phyloP scores from a whole-genome alignment of 805 yeast species.

The Candida boleticola region DNA sequence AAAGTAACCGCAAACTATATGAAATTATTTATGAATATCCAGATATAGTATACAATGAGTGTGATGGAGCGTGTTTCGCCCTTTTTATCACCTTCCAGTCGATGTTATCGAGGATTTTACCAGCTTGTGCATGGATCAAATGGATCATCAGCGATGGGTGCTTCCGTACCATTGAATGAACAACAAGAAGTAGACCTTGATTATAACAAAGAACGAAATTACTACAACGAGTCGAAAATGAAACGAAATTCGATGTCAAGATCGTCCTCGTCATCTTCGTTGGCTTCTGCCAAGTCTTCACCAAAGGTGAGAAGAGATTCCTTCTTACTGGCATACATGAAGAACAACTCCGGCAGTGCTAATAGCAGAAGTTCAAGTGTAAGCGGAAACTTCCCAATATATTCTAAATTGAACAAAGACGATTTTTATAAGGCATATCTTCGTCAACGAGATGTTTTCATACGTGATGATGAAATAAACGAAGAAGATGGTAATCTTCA shows the following conservation, averaged over 20 bases:
- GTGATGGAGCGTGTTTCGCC: conserved; percentile 7
- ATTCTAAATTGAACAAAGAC: background rate
- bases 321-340: background rate
- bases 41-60: conserved; percentile 3
- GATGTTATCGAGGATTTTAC: background rate
- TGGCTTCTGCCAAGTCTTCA: background rate
- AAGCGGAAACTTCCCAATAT: background rate
- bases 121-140: background rate
- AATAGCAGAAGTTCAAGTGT: too few relatives aligned
- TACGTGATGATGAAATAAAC: too few relatives aligned
- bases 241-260: background rate
- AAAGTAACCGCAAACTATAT: too few relatives aligned
- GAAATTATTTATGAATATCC: too few relatives aligned
- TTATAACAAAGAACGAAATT: background rate
- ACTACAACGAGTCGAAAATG: background rate
- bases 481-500: too few relatives aligned
- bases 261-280: background rate
- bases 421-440: background rate
- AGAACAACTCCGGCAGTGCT: background rate
- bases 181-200: background rate
- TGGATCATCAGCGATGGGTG: background rate
- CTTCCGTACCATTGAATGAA: background rate
- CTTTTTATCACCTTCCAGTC: conserved; percentile 2
- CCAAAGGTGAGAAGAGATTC: background rate
- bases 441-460: background rate